Conservation (phyloP, 2,329 filamentous ascomycete genomes). For the Cladosporium phlei region DNA sequence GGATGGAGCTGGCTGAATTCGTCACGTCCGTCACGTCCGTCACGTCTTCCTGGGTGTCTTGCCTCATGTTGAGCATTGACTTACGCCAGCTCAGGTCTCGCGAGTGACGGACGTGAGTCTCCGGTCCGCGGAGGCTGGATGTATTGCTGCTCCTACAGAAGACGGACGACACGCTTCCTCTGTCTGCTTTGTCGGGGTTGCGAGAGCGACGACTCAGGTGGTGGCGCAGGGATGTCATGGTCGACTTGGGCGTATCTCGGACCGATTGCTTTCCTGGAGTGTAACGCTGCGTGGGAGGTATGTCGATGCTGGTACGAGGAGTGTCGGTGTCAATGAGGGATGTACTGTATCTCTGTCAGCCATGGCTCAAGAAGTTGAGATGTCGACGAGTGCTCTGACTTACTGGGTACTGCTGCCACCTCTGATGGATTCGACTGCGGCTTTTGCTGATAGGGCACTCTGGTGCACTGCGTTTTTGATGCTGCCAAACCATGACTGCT, state of each 20-base stretch:
- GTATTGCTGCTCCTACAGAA: constrained; percentile 5
- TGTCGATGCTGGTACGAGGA: neutral
- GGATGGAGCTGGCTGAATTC: neutral
- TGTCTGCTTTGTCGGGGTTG: neutral
- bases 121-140: constrained; percentile 9
- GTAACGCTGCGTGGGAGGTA: neutral
- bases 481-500: constrained; percentile 16
- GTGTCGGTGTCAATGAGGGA: neutral
- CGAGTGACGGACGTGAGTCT: constrained; percentile 3
- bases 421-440: constrained; percentile 13
- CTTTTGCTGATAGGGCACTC: constrained; percentile 15
- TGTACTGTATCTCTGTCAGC: neutral
- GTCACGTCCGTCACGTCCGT: too few relatives aligned
- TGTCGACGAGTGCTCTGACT: neutral
- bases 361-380: neutral
- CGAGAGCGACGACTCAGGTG: constrained; percentile 11
- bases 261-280: neutral
- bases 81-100: neutral
- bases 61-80: too few relatives aligned
- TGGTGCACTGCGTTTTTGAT: constrained; percentile 13
- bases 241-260: neutral
- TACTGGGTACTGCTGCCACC: constrained; percentile 7
- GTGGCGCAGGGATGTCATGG: constrained; percentile 11
- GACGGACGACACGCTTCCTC: constrained; percentile 7
- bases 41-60: too few relatives aligned